These are phyloP conservation scores for Gossypium longicalyx DNA, from an alignment of 345 rosid species.

Conservation along the genomic window DNA sequence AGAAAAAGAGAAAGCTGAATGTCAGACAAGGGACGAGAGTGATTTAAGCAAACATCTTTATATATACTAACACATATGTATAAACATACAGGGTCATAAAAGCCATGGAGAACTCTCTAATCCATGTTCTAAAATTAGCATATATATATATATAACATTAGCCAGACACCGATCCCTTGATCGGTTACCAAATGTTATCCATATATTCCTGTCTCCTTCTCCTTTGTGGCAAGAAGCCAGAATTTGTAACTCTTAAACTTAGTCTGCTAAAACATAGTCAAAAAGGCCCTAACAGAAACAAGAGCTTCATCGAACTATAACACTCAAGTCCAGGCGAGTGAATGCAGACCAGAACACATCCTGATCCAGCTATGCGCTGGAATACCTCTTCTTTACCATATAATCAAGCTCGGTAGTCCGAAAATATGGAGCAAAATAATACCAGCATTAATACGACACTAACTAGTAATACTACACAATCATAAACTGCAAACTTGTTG, in stretches of 20 bases:
- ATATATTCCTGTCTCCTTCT: constrained; percentile 22
- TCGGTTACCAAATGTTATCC: constrained; percentile 28
- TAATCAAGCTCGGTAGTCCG: constrained; percentile 18
- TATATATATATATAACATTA: constrained; percentile 33
- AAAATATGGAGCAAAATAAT: constrained; percentile 15
- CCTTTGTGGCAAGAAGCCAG: constrained; percentile 30
- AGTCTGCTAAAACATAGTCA: constrained; percentile 31
- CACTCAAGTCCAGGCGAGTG: constrained; percentile 19
- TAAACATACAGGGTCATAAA: constrained; percentile 27
- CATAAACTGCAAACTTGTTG: constrained; percentile 30
- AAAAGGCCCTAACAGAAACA: constrained; percentile 18
- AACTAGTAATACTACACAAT: constrained; percentile 28
- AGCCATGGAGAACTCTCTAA: constrained; percentile 32
- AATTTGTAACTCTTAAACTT: constrained; percentile 17
- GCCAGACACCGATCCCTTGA: constrained; percentile 25
- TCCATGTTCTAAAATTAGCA: constrained; percentile 40
- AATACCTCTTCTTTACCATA: constrained; percentile 21
- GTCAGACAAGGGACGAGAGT: neutral
- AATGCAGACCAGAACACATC: constrained; percentile 20
- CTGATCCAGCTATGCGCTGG: constrained; percentile 38
- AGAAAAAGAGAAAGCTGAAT: neutral
- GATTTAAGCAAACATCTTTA: constrained; percentile 32
- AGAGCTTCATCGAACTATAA: constrained; percentile 26
- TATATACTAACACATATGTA: constrained; percentile 27
- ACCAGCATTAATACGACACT: neutral